Conservation (phyloP, 305 asterid genomes). For the Ilex paraguariensis region DNA sequence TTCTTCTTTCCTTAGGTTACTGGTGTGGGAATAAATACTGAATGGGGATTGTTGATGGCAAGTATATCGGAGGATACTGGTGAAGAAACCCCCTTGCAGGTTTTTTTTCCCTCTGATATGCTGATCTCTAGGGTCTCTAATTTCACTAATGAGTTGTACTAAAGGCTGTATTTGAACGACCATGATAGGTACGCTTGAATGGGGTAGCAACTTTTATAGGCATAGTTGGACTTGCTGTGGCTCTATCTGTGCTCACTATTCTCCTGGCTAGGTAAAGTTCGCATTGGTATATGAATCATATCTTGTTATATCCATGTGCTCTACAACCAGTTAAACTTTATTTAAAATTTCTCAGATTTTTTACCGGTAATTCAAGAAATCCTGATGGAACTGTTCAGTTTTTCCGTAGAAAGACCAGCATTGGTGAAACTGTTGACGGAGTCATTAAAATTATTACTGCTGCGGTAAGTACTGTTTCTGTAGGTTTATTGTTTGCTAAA, state of each 20-base stretch:
- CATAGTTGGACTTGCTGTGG: constrained; percentile 87
- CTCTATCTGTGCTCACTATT: constrained; percentile 63
- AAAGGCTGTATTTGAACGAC: constrained; percentile 20
- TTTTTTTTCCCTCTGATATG: constrained; percentile 17
- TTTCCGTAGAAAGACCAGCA: constrained; percentile 56
- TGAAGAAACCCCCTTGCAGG: constrained; percentile 99
- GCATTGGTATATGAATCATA: not conserved
- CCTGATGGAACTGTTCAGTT: constrained; percentile 77
- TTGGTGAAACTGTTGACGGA: constrained; percentile 51
- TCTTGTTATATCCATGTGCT: constrained; percentile 9
- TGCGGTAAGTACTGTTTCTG: constrained; percentile 64
- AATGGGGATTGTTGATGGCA: constrained; percentile 99
- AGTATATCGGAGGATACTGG: constrained; percentile 95
- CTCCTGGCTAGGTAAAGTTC: constrained; percentile 63
- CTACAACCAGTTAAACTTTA: not conserved
- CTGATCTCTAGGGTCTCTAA: not conserved
- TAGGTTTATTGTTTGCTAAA: constrained; percentile 10
- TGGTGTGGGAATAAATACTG: constrained; percentile 94
- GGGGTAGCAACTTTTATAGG: constrained; percentile 97
- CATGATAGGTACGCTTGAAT: constrained; percentile 81
- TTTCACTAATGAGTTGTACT: not conserved
- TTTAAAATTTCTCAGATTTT: constrained; percentile 44
- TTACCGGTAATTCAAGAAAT: constrained; percentile 73
- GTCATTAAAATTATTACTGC: constrained; percentile 76
- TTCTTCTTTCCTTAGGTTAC: constrained; percentile 53